phyloP scores from a whole-genome alignment of 2,329 filamentous ascomycete species.

The Hansfordia pulvinata region DNA sequence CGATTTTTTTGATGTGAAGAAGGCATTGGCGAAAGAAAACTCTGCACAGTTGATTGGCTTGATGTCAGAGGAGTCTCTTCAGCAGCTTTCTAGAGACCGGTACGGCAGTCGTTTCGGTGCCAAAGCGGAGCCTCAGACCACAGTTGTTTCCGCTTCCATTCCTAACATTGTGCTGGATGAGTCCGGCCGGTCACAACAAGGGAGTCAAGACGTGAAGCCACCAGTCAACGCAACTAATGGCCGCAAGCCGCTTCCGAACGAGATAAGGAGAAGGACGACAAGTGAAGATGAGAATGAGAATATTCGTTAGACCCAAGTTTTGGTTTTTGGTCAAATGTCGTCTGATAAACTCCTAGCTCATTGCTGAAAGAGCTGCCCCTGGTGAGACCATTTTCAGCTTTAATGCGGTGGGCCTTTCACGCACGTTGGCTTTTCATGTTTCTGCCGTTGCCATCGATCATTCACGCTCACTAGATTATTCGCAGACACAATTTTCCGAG shows the following conservation, averaged over 20 bases:
- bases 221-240: constrained; percentile 8
- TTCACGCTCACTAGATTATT: no score
- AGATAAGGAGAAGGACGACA: constrained; percentile 16
- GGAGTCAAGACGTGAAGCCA: constrained; percentile 8
- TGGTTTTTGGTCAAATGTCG: no score
- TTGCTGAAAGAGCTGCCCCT: no score
- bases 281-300: no score
- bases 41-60: constrained; percentile 22
- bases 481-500: no score
- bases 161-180: not conserved
- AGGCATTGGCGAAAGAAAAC: constrained; percentile 17
- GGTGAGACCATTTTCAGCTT: no score
- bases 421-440: no score
- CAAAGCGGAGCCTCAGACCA: constrained; percentile 3
- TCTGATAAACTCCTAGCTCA: no score
- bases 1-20: constrained; percentile 25
- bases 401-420: no score
- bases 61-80: constrained; percentile 17
- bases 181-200: constrained; percentile 1
- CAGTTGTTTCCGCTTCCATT: constrained; percentile 3
- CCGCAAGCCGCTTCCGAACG: constrained; percentile 12
- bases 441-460: no score
- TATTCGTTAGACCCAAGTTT: no score
- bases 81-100: constrained; percentile 11
- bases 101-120: constrained; percentile 16